These are phyloP conservation scores for Apium graveolens DNA, from an alignment of 129 eudicot genomes.

Conservation along the genomic window DNA sequence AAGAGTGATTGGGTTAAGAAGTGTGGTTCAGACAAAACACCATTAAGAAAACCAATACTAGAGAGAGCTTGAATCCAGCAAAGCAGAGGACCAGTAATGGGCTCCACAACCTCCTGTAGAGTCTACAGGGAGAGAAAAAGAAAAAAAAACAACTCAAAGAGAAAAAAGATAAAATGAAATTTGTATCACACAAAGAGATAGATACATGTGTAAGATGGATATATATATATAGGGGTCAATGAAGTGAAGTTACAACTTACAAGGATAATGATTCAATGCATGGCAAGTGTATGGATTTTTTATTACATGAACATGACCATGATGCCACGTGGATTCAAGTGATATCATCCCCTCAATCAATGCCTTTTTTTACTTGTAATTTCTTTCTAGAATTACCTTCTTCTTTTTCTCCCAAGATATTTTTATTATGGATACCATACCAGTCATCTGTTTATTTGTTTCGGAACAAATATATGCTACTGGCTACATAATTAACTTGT, in stretches of 20 bases:
- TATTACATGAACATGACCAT: constrained; percentile 6
- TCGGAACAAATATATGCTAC: too few relatives aligned
- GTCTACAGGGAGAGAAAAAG: background rate
- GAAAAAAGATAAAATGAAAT: background rate
- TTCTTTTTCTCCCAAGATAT: background rate
- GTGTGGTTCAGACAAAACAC: constrained; percentile 47
- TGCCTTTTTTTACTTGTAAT: background rate
- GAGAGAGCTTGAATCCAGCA: constrained; percentile 64
- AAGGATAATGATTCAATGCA: constrained; percentile 5
- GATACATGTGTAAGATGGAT: background rate
- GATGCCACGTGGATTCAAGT: constrained; percentile 4
- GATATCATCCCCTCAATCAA: constrained; percentile 1
- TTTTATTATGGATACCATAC: background rate
- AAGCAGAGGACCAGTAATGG: constrained; percentile 63
- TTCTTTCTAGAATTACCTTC: background rate
- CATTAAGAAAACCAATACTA: constrained; percentile 46
- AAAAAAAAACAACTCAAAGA: background rate
- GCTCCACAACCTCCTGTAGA: constrained; percentile 38
- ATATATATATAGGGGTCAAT: background rate
- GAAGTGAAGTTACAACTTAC: too few relatives aligned
- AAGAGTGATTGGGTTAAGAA: constrained; percentile 21
- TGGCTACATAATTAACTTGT: too few relatives aligned
- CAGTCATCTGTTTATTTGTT: too few relatives aligned
- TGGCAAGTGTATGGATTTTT: constrained; percentile 7
- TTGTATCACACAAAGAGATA: constrained; percentile 1